Conservation (phyloP, 495 filamentous ascomycete genomes). For the Podospora didyma region DNA sequence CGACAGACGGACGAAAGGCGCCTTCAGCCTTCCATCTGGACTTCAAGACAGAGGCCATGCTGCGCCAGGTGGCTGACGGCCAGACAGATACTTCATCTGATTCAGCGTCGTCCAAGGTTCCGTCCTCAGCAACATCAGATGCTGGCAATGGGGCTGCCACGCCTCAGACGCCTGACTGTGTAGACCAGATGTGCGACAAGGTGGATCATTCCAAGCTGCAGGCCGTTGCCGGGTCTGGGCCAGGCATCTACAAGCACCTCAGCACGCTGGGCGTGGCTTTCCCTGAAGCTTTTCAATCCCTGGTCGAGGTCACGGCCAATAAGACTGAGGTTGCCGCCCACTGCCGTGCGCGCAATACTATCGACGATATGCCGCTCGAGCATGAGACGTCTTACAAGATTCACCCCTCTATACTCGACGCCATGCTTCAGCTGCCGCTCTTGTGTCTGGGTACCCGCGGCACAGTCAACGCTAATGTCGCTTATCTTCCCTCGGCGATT, state of each 20-base stretch:
- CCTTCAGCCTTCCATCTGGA: constrained; percentile 1
- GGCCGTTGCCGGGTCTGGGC: constrained; percentile 1
- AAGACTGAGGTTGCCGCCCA: constrained; percentile 27
- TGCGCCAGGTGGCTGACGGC: neutral
- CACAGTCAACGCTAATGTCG: neutral
- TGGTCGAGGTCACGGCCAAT: constrained; percentile 31
- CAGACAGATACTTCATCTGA: constrained; percentile 14
- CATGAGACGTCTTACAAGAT: constrained; percentile 41
- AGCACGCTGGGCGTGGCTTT: constrained; percentile 24
- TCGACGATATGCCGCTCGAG: constrained; percentile 42
- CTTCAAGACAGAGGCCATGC: constrained; percentile 2
- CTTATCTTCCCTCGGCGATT: constrained; percentile 24
- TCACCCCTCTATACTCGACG: constrained; percentile 45
- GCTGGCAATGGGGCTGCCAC: constrained; percentile 5
- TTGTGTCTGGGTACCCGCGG: constrained; percentile 18
- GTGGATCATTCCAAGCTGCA: constrained; percentile 4
- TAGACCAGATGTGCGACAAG: constrained; percentile 8
- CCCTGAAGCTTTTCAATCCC: constrained; percentile 37
- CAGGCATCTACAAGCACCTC: constrained; percentile 16
- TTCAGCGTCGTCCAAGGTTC: constrained; percentile 6
- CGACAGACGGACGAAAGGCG: constrained; percentile 16
- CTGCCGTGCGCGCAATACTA: constrained; percentile 42
- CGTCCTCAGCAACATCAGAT: constrained; percentile 19
- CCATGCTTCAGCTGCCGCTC: constrained; percentile 37
- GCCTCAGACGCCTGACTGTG: constrained; percentile 12